Evolutionary conservation across 352 stramenopile species (phyloP).

Genomic region (Pythium angustatum): DNA sequence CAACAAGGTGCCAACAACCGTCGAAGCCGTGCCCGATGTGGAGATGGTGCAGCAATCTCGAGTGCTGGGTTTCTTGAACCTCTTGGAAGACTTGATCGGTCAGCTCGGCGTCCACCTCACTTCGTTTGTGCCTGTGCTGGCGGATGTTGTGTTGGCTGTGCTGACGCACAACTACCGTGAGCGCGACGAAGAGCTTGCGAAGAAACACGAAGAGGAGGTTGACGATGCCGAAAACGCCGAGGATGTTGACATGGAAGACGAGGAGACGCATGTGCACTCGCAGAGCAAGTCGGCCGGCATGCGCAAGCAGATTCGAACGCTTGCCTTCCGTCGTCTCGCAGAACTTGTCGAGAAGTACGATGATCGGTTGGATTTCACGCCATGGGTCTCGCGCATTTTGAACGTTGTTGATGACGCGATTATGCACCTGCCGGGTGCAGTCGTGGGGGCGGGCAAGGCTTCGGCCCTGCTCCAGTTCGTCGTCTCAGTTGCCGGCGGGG

Average conservation of each 20-base stretch:
- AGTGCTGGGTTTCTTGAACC: constrained; percentile 89
- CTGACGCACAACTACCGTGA: constrained; percentile 52
- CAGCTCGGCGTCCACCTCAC: constrained; percentile 87
- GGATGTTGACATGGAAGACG: constrained; percentile 29
- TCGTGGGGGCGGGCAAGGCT: constrained; percentile 74
- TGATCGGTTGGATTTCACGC: constrained; percentile 53
- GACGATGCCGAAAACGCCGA: constrained; percentile 20
- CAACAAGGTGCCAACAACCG: constrained; percentile 2
- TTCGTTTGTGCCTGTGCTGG: constrained; percentile 75
- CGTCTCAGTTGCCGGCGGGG: constrained; percentile 54
- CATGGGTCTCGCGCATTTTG: constrained; percentile 61
- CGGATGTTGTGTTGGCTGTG: constrained; percentile 76
- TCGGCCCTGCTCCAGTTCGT: constrained; percentile 81
- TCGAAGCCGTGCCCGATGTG: constrained; percentile 33
- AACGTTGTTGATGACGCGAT: constrained; percentile 57
- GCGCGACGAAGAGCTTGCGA: constrained; percentile 34
- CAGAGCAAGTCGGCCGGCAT: constrained; percentile 36
- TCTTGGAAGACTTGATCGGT: constrained; percentile 84
- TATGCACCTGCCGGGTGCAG: constrained; percentile 60
- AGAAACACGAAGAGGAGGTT: constrained; percentile 12
- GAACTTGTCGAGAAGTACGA: constrained; percentile 86
- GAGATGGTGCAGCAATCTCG: constrained; percentile 66
- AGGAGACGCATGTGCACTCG: constrained; percentile 20
- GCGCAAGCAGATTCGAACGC: constrained; percentile 81
- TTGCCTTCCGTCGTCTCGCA: constrained; percentile 70